phyloP scores from a whole-genome alignment of 1,284 basidiomycete species.

The Limonomyces culmigenus region DNA sequence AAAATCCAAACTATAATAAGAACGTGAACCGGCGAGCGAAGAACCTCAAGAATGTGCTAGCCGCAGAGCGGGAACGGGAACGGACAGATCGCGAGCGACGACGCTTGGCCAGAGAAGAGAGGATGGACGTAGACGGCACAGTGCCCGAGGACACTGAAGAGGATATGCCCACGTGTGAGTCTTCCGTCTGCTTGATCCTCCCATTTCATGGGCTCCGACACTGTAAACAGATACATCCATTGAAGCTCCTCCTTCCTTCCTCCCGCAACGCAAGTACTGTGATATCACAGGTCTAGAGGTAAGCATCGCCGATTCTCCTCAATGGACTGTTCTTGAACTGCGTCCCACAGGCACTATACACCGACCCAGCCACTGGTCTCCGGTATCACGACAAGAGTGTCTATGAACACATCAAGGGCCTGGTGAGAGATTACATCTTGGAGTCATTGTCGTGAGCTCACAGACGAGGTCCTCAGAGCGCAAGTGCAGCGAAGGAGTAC shows the following conservation, averaged over 20 bases:
- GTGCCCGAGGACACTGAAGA: slow-evolving; percentile 15
- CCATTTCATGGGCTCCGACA: background rate
- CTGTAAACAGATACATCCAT: slow-evolving; percentile 52
- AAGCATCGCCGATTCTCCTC: slow-evolving; percentile 5
- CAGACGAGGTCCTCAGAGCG: slow-evolving; percentile 16
- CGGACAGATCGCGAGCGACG: slow-evolving; percentile 42
- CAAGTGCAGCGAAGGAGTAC: slow-evolving; percentile 29
- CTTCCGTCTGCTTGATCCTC: background rate
- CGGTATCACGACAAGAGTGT: slow-evolving; percentile 78
- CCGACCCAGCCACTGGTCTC: slow-evolving; percentile 69
- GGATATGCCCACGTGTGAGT: slow-evolving; percentile 52
- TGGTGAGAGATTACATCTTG: slow-evolving; percentile 29
- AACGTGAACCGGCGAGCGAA: slow-evolving; percentile 53
- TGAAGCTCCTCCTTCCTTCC: slow-evolving; percentile 70
- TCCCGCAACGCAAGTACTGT: slow-evolving; percentile 68
- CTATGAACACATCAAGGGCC: slow-evolving; percentile 65
- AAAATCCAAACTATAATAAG: slow-evolving; percentile 51
- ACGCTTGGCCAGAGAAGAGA: slow-evolving; percentile 25
- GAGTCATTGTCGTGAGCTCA: background rate
- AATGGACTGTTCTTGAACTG: background rate
- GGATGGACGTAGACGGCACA: slow-evolving; percentile 21
- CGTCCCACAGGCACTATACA: slow-evolving; percentile 59
- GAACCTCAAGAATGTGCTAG: slow-evolving; percentile 58
- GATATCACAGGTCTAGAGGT: slow-evolving; percentile 81
- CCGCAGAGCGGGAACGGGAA: slow-evolving; percentile 60